Evolutionary conservation across 371 early-diverging fungal species (phyloP).

Genomic region (Gilbertella persicaria): DNA sequence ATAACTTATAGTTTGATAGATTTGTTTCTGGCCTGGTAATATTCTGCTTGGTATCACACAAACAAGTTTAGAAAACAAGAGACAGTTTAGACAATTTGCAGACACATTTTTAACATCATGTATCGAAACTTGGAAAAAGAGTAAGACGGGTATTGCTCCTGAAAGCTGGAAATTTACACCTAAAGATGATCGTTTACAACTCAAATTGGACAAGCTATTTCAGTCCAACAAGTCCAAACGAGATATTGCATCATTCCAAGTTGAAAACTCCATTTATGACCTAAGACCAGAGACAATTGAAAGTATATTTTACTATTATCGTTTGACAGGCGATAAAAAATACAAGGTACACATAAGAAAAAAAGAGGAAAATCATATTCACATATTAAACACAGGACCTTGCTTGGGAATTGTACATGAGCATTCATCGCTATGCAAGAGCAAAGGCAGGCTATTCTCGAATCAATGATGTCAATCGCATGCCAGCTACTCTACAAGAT

Average conservation of each 20-base stretch:
- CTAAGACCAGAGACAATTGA: slow-evolving; percentile 77
- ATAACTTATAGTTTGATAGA: slow-evolving; percentile 26
- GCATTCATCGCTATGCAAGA: slow-evolving; percentile 59
- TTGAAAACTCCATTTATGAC: slow-evolving; percentile 32
- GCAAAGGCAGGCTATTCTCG: slow-evolving; percentile 58
- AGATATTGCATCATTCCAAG: slow-evolving; percentile 8
- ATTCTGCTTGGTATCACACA: slow-evolving; percentile 32
- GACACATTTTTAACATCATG: slow-evolving; percentile 31
- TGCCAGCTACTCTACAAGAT: slow-evolving; percentile 31
- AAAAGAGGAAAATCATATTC: background rate
- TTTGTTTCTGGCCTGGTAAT: slow-evolving; percentile 47
- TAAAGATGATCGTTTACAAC: slow-evolving; percentile 2
- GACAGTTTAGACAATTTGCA: slow-evolving; percentile 23
- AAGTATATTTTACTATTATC: slow-evolving; percentile 69
- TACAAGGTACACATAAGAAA: slow-evolving; percentile 38
- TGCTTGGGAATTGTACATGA: slow-evolving; percentile 63
- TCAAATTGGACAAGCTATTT: background rate
- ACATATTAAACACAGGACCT: slow-evolving; percentile 49
- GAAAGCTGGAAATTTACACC: slow-evolving; percentile 41
- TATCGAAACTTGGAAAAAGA: slow-evolving; percentile 28
- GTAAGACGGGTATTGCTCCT: slow-evolving; percentile 33
- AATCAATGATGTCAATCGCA: slow-evolving; percentile 48
- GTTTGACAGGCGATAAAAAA: slow-evolving; percentile 64
- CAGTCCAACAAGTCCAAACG: slow-evolving; percentile 1
- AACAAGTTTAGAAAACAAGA: slow-evolving; percentile 10